These are phyloP conservation scores for Carnegiea gigantea DNA, from an alignment of 179 eudicot species.

Conservation along the genomic window DNA sequence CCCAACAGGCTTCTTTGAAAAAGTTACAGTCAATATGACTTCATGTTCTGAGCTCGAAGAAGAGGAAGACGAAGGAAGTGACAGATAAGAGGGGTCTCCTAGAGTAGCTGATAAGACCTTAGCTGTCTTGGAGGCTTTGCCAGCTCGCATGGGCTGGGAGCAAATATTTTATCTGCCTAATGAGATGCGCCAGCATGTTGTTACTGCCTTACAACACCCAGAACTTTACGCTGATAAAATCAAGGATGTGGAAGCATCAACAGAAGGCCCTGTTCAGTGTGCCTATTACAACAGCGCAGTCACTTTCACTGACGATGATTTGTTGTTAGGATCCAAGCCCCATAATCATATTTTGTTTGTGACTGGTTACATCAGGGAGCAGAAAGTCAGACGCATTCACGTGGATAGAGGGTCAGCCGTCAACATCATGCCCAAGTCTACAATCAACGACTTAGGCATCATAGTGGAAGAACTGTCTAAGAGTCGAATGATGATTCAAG, in stretches of 20 bases:
- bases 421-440: too few relatives aligned
- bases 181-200: too few relatives aligned
- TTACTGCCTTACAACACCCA: constrained; percentile 6
- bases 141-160: not conserved
- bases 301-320: constrained; percentile 1
- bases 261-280: not conserved
- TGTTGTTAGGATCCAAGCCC: constrained; percentile 12
- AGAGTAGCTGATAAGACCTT: not conserved
- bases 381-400: too few relatives aligned
- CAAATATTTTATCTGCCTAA: not conserved
- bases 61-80: not conserved
- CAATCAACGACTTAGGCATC: too few relatives aligned
- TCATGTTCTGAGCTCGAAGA: not conserved
- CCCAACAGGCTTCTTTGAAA: not conserved
- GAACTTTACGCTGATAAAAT: not conserved
- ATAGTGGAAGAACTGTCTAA: too few relatives aligned
- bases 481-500: too few relatives aligned
- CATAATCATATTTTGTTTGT: not conserved
- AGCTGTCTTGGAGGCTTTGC: not conserved
- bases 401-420: too few relatives aligned
- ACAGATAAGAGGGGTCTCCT: not conserved
- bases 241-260: not conserved
- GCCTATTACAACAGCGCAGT: not conserved
- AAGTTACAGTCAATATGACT: not conserved
- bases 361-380: not conserved